A percentile compares a stretch with the other conserved stretches of the same genome.
These are phyloP conservation scores for Cercospora nicotianae DNA, from an alignment of 2,329 filamentous ascomycete species.

Conservation along the genomic window DNA sequence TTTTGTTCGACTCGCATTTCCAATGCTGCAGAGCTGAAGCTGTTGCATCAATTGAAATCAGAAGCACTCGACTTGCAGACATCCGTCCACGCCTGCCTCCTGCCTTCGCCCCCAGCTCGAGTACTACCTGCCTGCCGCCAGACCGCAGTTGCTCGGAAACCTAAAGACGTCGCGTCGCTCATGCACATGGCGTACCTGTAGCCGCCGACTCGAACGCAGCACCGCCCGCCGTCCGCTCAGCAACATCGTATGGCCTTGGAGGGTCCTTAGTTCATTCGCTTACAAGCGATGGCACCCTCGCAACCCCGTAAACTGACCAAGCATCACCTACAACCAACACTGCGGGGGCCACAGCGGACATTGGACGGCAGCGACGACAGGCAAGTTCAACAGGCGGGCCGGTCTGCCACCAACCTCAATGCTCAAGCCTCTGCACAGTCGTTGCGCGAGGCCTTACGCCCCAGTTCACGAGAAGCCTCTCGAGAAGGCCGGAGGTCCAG, in stretches of 20 bases:
- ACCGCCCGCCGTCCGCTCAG: conserved; percentile 5
- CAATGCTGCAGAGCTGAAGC: conserved; percentile 4
- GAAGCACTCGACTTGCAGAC: background rate
- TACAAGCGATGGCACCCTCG: conserved; percentile 26
- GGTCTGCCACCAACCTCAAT: conserved; percentile 35
- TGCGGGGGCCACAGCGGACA: conserved; percentile 23
- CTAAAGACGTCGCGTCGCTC: conserved; percentile 1
- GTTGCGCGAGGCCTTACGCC: conserved; percentile 35
- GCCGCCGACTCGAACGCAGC: background rate
- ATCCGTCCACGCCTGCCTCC: conserved; percentile 4
- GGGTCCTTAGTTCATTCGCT: conserved; percentile 21
- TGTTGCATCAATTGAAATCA: background rate
- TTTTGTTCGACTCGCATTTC: background rate
- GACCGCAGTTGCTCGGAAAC: conserved; percentile 4
- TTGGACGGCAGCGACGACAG: conserved; percentile 29
- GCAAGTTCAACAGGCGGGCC: conserved; percentile 38
- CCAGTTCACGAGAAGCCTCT: conserved; percentile 21
- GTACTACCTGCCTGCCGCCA: conserved; percentile 7
- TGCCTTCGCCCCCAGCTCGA: background rate
- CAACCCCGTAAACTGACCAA: conserved; percentile 18
- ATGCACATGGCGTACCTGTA: conserved; percentile 12
- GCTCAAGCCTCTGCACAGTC: conserved; percentile 39
- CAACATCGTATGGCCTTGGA: conserved; percentile 26
- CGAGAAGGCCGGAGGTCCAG: background rate
- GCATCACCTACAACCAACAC: conserved; percentile 24